Evolutionary conservation across 257 asterid species (phyloP).

Genomic region (Schizonepeta tenuifolia): DNA sequence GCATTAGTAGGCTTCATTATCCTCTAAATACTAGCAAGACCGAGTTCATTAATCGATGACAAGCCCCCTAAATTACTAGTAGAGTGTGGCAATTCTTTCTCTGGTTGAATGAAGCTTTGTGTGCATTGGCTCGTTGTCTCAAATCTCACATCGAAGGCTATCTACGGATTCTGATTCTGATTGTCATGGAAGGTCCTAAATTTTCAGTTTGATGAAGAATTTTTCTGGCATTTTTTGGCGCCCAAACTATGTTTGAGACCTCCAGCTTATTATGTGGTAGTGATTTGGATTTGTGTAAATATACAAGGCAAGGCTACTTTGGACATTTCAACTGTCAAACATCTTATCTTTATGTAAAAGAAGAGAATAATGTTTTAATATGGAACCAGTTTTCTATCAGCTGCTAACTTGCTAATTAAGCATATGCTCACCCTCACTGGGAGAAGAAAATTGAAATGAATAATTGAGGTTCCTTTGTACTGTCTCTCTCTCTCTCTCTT

Average conservation of each 20-base stretch:
- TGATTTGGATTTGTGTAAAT: conserved; percentile 28
- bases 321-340: not conserved
- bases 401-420: too few species aligned
- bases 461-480: not conserved
- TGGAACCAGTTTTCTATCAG: not conserved
- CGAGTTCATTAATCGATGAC: too few species aligned
- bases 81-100: not conserved
- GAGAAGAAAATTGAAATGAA: not conserved
- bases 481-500: too few species aligned
- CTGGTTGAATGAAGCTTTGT: conserved; percentile 2
- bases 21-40: conserved; percentile 25
- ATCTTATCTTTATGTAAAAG: not conserved
- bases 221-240: conserved; percentile 21
- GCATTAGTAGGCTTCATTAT: conserved; percentile 38
- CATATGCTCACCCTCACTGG: too few species aligned
- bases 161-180: conserved; percentile 7
- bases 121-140: conserved; percentile 21
- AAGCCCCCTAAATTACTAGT: too few species aligned
- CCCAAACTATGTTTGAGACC: conserved; percentile 16
- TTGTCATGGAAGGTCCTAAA: not conserved
- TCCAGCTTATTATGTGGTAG: conserved; percentile 18
- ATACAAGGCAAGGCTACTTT: conserved; percentile 1
- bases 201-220: not conserved
- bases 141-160: conserved; percentile 3
- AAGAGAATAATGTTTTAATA: not conserved